Base-by-base conservation (phyloP, 805 yeast genomes). In the Candida gorgasii region DNA sequence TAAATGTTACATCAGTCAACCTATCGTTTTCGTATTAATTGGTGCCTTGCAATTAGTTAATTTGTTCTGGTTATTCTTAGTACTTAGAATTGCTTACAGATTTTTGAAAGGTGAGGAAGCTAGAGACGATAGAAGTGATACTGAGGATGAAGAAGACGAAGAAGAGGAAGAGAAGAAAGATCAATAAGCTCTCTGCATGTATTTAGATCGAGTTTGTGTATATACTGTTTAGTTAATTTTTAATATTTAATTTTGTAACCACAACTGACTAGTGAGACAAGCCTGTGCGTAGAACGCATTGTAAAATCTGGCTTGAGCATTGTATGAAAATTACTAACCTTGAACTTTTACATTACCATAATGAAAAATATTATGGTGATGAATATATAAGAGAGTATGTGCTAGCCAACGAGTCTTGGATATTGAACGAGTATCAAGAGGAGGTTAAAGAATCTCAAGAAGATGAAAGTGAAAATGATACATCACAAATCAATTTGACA, bases 1-100 rank as follows among this genome's bases (percentile, higher is more conserved):
- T 72, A 93, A 93, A 67, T 93, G 98, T 67, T 89, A 89, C 85
- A 87, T 93, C 51, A 84, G 98, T 17, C 95, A 88, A 67, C 86
- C 88, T 42, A 89, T 93, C 61, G 90, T 92, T 3, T 90, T 93
- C 57, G 63, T 67, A 16, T 76, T 93, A 57, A 76, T 93, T 46
- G 71, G 76, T 40, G 90, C 93, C 1, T 74, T 93, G 50, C 98
- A 93, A 63, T 55, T 88, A 43, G 89, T 93, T 44, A 93, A 93
- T 59, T 53, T 79, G 15, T 93, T 86, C 68, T 93, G 99, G 99
- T 74, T 90, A 45, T 80, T 78, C 54, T 73, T 92, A 54, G 87
- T 93, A 48, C 51, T 86, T 40, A 80, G 97, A 62, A 86, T 93
- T 53, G 73, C 84, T 26, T 80, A 74, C 62, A 80, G 97, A 59